phyloP scores from a whole-genome alignment of 1,284 basidiomycete genomes.

The Ceraceosorus bombacis region DNA sequence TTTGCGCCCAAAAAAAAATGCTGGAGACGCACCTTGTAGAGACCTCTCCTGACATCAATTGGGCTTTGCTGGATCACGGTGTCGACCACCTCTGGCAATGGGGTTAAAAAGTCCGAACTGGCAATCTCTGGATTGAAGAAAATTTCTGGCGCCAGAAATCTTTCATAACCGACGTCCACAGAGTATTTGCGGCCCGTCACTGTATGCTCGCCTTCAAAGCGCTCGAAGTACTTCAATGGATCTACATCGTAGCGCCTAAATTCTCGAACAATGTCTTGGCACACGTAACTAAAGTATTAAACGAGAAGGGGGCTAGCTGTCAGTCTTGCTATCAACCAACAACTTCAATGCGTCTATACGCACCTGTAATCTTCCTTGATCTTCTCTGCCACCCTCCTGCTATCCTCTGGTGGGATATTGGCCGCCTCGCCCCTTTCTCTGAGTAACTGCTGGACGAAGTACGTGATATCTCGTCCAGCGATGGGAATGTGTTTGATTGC shows the following conservation, averaged over 20 bases:
- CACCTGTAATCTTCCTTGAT: constrained; percentile 85
- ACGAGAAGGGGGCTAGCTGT: too few species aligned
- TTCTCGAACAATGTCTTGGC: constrained; percentile 98
- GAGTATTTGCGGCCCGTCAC: constrained; percentile 85
- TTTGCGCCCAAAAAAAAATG: background rate
- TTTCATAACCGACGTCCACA: constrained; percentile 94
- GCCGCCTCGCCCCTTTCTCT: constrained; percentile 89
- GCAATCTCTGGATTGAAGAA: constrained; percentile 99
- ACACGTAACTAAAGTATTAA: constrained; percentile 61
- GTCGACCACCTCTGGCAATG: constrained; percentile 92
- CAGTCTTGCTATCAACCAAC: too few species aligned
- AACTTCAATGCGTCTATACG: background rate
- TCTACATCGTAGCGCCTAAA: constrained; percentile 96
- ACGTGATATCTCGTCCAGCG: constrained; percentile 92
- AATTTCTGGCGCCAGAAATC: constrained; percentile 97
- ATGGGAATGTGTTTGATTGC: constrained; percentile 99
- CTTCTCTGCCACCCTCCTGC: constrained; percentile 79
- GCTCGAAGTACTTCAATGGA: constrained; percentile 90
- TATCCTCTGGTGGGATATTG: constrained; percentile 90
- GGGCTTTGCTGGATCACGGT: constrained; percentile 91
- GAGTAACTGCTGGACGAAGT: constrained; percentile 92
- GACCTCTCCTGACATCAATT: constrained; percentile 83
- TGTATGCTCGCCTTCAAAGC: constrained; percentile 84
- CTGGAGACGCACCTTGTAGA: constrained; percentile 68
- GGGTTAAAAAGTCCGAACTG: constrained; percentile 95